Evolutionary conservation across 1,284 basidiomycete species (phyloP).

Genomic region (Stygiomarasmius scandens): DNA sequence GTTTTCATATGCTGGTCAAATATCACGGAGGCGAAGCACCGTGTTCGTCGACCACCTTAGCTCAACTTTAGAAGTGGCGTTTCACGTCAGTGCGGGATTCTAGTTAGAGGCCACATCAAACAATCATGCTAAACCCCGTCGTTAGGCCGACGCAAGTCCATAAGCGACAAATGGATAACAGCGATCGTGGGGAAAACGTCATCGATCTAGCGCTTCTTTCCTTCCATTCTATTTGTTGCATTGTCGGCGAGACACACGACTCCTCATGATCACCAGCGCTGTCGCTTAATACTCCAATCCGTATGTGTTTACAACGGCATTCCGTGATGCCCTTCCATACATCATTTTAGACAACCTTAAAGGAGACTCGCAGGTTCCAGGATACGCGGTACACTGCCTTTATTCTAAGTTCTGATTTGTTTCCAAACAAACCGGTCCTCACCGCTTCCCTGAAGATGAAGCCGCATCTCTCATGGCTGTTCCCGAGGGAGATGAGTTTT

Average conservation of each 20-base stretch:
- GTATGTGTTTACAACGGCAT: not conserved
- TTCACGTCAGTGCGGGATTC: no score
- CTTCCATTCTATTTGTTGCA: not conserved
- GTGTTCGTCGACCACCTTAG: no score
- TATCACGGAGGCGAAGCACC: no score
- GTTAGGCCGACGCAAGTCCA: no score
- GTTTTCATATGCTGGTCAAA: no score
- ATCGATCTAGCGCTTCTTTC: not conserved
- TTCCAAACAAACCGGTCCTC: no score
- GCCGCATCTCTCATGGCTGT: slow-evolving; percentile 80
- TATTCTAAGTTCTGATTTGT: slow-evolving; percentile 49
- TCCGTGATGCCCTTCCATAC: slow-evolving; percentile 76
- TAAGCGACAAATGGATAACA: not conserved
- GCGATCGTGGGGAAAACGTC: not conserved
- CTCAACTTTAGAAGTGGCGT: no score
- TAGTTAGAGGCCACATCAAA: no score
- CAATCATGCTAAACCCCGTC: no score
- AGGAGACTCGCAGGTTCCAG: slow-evolving; percentile 94
- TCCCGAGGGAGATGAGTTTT: slow-evolving; percentile 93
- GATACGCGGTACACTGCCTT: slow-evolving; percentile 67
- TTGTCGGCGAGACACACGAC: not conserved
- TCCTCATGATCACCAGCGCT: not conserved
- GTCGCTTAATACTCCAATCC: not conserved
- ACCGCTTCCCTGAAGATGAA: slow-evolving; percentile 81
- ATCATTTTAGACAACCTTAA: slow-evolving; percentile 88